These are phyloP conservation scores for Tetradesmus lagerheimii DNA, from an alignment of 139 green algal genomes.

Conservation along the genomic window DNA sequence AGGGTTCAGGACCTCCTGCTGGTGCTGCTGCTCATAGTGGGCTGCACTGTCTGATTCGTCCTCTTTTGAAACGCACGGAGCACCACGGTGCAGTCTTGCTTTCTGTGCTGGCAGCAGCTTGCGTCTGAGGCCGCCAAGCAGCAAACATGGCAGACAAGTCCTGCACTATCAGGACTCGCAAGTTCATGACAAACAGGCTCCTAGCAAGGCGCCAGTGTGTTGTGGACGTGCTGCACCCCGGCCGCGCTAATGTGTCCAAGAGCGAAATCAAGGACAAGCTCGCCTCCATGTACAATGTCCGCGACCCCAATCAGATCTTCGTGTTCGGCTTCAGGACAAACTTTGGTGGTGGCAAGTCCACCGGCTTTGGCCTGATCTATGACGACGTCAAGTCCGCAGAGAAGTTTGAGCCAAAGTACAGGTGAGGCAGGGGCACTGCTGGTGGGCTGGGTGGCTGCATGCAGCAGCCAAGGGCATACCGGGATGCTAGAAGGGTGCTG, in stretches of 20 bases:
- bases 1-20: not conserved
- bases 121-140: slow-evolving; percentile 9
- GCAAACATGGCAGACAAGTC: slow-evolving; percentile 92
- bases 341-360: slow-evolving; percentile 99
- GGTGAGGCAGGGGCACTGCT: slow-evolving; percentile 75
- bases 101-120: slow-evolving; percentile 1
- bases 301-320: slow-evolving; percentile 89
- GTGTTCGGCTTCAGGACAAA: slow-evolving; percentile 98
- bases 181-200: slow-evolving; percentile 98
- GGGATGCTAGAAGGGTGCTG: not conserved
- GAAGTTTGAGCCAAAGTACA: slow-evolving; percentile 99
- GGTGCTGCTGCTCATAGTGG: not conserved
- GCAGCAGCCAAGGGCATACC: not conserved
- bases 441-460: not conserved
- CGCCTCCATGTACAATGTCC: slow-evolving; percentile 95
- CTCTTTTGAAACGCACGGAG: slow-evolving; percentile 5
- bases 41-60: not conserved
- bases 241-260: slow-evolving; percentile 97
- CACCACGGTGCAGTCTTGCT: slow-evolving; percentile 2
- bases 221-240: slow-evolving; percentile 98
- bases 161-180: slow-evolving; percentile 94
- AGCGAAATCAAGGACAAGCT: slow-evolving; percentile 98
- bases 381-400: slow-evolving; percentile 94
- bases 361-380: slow-evolving; percentile 99
- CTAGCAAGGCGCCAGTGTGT: slow-evolving; percentile 96